phyloP scores from a whole-genome alignment of 2,329 filamentous ascomycete genomes.

The Neurospora sp. region DNA sequence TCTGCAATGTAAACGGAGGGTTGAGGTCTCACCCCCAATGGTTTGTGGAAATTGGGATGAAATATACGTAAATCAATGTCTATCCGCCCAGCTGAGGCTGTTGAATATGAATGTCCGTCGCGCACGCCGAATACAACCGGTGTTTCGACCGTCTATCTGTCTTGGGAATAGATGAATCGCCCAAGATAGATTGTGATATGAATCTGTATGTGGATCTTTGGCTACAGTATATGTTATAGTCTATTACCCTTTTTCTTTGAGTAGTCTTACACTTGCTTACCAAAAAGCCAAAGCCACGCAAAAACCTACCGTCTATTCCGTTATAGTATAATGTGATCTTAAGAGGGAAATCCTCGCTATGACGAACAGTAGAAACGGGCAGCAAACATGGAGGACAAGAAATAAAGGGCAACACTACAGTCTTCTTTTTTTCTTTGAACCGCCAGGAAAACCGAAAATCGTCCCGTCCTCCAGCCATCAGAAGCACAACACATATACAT shows the following conservation, averaged over 20 bases:
- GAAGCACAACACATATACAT: neutral
- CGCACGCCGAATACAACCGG: neutral
- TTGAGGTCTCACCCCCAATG: neutral
- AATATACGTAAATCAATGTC: neutral
- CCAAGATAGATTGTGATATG: neutral
- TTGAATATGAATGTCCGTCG: too few relatives aligned
- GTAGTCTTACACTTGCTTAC: neutral
- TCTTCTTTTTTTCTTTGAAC: neutral
- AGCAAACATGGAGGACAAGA: neutral
- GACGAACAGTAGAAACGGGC: neutral
- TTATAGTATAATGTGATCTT: neutral
- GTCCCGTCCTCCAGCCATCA: neutral
- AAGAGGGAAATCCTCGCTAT: neutral
- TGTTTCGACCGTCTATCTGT: neutral
- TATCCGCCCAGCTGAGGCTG: too few relatives aligned
- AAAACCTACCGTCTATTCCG: neutral
- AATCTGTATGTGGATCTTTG: neutral
- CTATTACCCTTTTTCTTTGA: neutral
- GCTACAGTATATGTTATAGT: neutral
- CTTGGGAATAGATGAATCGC: neutral
- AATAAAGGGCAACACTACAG: neutral
- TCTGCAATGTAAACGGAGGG: neutral
- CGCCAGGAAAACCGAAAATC: neutral
- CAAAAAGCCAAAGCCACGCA: neutral
- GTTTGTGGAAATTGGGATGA: neutral